Conservation (phyloP, 768 basidiomycete species). For the Boletus edulis region DNA sequence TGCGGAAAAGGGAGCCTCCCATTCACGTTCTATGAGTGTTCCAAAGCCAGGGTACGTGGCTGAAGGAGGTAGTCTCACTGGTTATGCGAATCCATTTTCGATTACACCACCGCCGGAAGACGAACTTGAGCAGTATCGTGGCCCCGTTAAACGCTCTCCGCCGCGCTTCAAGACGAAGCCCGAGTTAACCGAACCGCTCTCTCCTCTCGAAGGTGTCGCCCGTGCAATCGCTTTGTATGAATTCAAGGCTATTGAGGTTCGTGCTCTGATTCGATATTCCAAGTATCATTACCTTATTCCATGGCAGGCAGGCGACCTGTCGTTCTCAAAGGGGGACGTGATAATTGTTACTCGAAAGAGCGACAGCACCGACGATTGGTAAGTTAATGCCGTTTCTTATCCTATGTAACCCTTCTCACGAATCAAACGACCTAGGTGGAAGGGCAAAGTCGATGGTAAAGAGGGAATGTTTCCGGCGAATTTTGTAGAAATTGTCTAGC, state of each 20-base stretch:
- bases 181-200: slow-evolving; percentile 47
- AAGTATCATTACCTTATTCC: slow-evolving; percentile 3
- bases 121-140: slow-evolving; percentile 8
- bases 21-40: slow-evolving; percentile 36
- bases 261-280: slow-evolving; percentile 9
- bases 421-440: slow-evolving; percentile 56
- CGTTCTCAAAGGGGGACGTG: slow-evolving; percentile 74
- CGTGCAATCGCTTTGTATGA: slow-evolving; percentile 74
- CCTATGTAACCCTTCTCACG: background rate
- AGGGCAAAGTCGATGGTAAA: slow-evolving; percentile 56
- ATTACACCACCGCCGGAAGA: slow-evolving; percentile 23
- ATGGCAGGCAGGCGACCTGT: slow-evolving; percentile 68
- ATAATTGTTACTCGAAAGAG: slow-evolving; percentile 69
- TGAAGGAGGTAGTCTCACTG: background rate
- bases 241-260: slow-evolving; percentile 70
- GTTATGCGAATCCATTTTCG: slow-evolving; percentile 30
- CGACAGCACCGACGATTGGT: slow-evolving; percentile 75
- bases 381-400: slow-evolving; percentile 18
- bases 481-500: slow-evolving; percentile 65
- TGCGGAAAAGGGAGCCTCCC: slow-evolving; percentile 28
- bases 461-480: slow-evolving; percentile 82
- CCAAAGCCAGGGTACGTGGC: slow-evolving; percentile 22
- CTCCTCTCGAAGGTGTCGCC: slow-evolving; percentile 58
- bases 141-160: slow-evolving; percentile 13
- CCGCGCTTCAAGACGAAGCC: slow-evolving; percentile 47